Conservation (phyloP, 2,329 filamentous ascomycete species). For the Colletotrichum liaoningense region DNA sequence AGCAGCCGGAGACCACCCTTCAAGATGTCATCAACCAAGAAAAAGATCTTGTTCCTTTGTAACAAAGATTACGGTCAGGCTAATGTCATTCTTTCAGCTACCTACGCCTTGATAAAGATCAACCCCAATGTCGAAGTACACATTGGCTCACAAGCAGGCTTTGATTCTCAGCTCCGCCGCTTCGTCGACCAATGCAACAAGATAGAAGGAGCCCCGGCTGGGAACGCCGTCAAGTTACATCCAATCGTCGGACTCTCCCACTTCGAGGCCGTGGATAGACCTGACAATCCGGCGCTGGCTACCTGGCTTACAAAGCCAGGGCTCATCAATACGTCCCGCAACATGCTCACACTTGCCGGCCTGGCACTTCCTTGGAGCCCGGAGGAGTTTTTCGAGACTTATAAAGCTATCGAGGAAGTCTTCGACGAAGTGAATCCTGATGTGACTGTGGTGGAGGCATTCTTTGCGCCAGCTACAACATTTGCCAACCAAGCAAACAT, state of each 20-base stretch:
- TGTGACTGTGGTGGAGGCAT: background rate
- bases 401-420: background rate
- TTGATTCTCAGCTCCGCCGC: background rate
- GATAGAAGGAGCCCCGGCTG: background rate
- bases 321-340: conserved; percentile 2
- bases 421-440: background rate
- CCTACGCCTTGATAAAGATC: conserved; percentile 49
- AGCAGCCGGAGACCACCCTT: background rate
- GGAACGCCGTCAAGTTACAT: background rate
- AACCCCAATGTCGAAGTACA: conserved; percentile 53
- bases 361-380: background rate
- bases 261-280: background rate
- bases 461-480: background rate
- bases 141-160: conserved; percentile 48
- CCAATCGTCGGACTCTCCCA: background rate
- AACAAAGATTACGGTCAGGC: conserved; percentile 59
- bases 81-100: conserved; percentile 57
- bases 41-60: conserved; percentile 53
- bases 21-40: background rate
- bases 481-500: conserved; percentile 16
- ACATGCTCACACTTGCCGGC: background rate
- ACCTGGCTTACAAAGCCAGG: background rate
- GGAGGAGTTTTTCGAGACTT: background rate
- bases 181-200: conserved; percentile 42
- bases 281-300: background rate